These are phyloP conservation scores for Chlamydomonas sphaeroides DNA, from an alignment of 139 green algal genomes.

Conservation along the genomic window DNA sequence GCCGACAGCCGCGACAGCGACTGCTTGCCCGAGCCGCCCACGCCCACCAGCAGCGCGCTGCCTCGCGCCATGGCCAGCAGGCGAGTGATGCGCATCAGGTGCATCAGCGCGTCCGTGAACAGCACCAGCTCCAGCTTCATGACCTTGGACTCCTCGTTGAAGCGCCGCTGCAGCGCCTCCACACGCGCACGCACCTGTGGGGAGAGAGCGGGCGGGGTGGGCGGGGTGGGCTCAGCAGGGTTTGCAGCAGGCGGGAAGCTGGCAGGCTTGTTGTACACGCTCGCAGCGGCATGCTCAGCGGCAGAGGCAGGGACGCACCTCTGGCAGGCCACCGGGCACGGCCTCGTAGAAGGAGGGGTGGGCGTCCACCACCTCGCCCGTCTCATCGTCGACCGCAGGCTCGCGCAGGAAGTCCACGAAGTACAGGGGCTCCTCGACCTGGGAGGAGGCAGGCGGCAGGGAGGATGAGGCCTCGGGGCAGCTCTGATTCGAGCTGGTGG, in stretches of 20 bases:
- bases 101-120: conserved; percentile 92
- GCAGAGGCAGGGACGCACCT: conserved; percentile 75
- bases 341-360: conserved; percentile 90
- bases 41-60: conserved; percentile 91
- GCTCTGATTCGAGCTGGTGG: too few species aligned
- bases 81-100: conserved; percentile 90
- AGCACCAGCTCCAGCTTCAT: conserved; percentile 92
- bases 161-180: conserved; percentile 78
- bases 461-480: too few species aligned
- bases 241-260: too few species aligned
- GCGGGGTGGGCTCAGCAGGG: too few species aligned
- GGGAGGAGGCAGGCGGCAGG: not conserved
- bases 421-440: conserved; percentile 86
- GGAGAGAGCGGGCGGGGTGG: conserved; percentile 73
- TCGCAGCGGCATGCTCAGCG: too few species aligned
- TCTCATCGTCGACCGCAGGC: conserved; percentile 84
- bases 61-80: conserved; percentile 89
- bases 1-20: conserved; percentile 78
- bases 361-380: conserved; percentile 60
- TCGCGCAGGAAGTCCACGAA: conserved; percentile 97
- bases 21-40: conserved; percentile 95
- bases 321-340: conserved; percentile 72
- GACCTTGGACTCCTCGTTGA: conserved; percentile 86
- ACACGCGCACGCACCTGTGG: conserved; percentile 71
- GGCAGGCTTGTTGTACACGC: too few species aligned